Conservation (phyloP, 495 filamentous ascomycete species). For the Trichoderma asperelloides region DNA sequence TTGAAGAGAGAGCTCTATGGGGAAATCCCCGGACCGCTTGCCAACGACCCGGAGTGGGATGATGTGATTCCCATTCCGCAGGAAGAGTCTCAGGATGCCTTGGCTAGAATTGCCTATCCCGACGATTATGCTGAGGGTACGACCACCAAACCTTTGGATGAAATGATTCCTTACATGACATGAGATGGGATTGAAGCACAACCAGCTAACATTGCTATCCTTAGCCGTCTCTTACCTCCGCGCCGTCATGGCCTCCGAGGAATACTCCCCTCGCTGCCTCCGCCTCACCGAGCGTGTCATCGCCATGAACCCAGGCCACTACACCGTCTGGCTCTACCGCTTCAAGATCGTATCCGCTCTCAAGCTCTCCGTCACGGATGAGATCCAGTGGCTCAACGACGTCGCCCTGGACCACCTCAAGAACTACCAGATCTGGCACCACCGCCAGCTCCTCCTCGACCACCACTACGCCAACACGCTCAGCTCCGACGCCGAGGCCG, state of each 20-base stretch:
- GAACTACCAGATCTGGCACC: conserved; percentile 99
- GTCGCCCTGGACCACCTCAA: conserved; percentile 78
- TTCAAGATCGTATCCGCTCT: conserved; percentile 65
- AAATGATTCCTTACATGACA: no score
- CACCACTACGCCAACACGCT: conserved; percentile 48
- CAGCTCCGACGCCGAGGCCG: conserved; percentile 20
- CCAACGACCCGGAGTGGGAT: conserved; percentile 67
- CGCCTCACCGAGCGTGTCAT: conserved; percentile 85
- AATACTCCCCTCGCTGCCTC: conserved; percentile 69
- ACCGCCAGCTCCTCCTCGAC: conserved; percentile 77
- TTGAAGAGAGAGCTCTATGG: conserved; percentile 36
- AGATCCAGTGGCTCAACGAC: conserved; percentile 76
- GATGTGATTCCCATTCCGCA: conserved; percentile 75
- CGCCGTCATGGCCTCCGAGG: conserved; percentile 82
- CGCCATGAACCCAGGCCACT: conserved; percentile 87
- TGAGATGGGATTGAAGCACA: background rate
- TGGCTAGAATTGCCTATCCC: conserved; percentile 83
- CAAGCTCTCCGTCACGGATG: conserved; percentile 54
- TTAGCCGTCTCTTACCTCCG: conserved; percentile 72
- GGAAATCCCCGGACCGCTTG: conserved; percentile 42
- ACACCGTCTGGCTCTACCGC: conserved; percentile 97
- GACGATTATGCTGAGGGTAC: conserved; percentile 79
- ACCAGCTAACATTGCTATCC: background rate
- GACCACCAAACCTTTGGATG: conserved; percentile 11
- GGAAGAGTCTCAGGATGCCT: conserved; percentile 68